Evolutionary conservation across 352 stramenopile species (phyloP).

Genomic region (Pythium phragmitis): DNA sequence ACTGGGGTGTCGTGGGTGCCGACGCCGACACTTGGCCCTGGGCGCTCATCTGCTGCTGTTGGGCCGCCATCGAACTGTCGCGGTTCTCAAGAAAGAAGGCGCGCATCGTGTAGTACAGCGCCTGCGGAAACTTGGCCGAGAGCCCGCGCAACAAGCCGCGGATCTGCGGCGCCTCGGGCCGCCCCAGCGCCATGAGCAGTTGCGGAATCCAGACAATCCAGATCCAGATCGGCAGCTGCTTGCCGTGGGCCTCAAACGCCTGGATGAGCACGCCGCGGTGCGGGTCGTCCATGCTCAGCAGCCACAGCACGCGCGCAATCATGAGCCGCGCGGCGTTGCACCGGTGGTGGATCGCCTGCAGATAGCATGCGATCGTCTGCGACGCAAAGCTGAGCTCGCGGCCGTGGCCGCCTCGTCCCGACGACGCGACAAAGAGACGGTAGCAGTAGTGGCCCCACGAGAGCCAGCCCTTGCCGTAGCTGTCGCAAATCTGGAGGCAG

Average conservation of each 20-base stretch:
- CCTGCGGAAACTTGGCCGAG: conserved; percentile 95
- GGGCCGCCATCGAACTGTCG: conserved; percentile 75
- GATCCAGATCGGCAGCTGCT: conserved; percentile 96
- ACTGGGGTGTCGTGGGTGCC: conserved; percentile 17
- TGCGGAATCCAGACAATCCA: conserved; percentile 99
- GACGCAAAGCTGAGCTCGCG: conserved; percentile 70
- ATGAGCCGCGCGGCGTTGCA: conserved; percentile 88
- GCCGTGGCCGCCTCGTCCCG: conserved; percentile 22
- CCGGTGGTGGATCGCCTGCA: conserved; percentile 92
- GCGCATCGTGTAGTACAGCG: conserved; percentile 97
- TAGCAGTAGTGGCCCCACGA: conserved; percentile 93
- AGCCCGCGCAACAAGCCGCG: conserved; percentile 76
- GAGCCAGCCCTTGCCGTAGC: conserved; percentile 94
- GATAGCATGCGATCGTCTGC: conserved; percentile 92
- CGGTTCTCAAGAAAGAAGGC: conserved; percentile 98
- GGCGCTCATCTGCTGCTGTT: conserved; percentile 14
- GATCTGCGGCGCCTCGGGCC: conserved; percentile 88
- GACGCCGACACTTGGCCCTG: conserved; percentile 22
- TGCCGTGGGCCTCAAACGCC: conserved; percentile 93
- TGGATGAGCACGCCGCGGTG: conserved; percentile 67
- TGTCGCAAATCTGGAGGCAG: conserved; percentile 90
- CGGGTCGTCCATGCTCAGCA: conserved; percentile 87
- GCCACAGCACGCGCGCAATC: conserved; percentile 90
- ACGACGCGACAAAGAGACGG: conserved; percentile 71
- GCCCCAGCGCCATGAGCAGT: conserved; percentile 93